These are phyloP conservation scores for Tulasnella sp. DNA, from an alignment of 768 basidiomycete species.

Conservation along the genomic window DNA sequence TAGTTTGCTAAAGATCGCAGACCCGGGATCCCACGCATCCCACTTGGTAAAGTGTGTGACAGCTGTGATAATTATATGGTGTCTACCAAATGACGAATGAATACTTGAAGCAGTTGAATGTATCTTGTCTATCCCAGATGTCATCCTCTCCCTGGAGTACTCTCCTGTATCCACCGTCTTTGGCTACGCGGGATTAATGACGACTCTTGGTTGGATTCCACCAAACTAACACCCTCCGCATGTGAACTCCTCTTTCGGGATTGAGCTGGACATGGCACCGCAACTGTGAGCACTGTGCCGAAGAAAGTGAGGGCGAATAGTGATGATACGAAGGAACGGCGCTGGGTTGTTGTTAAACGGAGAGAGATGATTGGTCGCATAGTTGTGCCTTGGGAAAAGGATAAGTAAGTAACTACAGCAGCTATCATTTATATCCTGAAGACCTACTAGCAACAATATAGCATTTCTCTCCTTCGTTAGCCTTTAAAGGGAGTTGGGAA, in stretches of 20 bases:
- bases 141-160: constrained; percentile 21
- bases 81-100: too few species aligned
- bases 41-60: too few species aligned
- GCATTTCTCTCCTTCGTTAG: too few species aligned
- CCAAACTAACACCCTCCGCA: background rate
- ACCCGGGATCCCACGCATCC: too few species aligned
- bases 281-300: constrained; percentile 63
- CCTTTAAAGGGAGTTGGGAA: too few species aligned
- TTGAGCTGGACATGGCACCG: constrained; percentile 71
- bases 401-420: background rate
- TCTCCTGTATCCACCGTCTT: constrained; percentile 76
- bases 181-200: constrained; percentile 25
- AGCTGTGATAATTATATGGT: too few species aligned
- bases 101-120: too few species aligned
- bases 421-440: background rate
- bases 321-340: constrained; percentile 57
- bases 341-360: constrained; percentile 19
- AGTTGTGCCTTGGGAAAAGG: constrained; percentile 23
- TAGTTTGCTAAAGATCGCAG: too few species aligned
- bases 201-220: background rate
- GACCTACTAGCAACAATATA: background rate
- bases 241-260: constrained; percentile 29
- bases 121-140: too few species aligned
- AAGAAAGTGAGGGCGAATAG: constrained; percentile 73
- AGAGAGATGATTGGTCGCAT: constrained; percentile 35